Evolutionary conservation across 371 early-diverging fungal genomes (phyloP), one percentile per base, ranked within the genome.

Genomic region (Rhizopus arrhizus): DNA sequence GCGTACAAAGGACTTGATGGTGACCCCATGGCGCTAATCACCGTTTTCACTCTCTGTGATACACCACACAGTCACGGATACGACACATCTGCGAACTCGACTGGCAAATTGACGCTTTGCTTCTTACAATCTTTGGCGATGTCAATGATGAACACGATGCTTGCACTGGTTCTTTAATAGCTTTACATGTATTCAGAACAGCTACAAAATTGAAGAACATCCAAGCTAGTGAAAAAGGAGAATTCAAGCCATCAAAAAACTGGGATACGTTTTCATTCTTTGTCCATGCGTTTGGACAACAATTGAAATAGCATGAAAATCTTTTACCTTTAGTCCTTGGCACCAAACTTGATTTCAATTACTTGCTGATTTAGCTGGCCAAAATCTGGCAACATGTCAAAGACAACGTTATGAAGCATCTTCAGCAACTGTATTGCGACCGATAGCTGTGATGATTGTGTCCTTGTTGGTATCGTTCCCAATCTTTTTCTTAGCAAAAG

Each of bases 1-100:
- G 32, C 22, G 22, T 49, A 57, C 36, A 49, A 34, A 36, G 58
- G 48, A 57, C 48, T 57, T 36, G 36, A 48, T 48, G 32, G 36
- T 22, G 49, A 57, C 36, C 48, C 35, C 49, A 33, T 57, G 38
- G 22, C 48, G 49, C 58, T 49, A 57, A n/a, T 15, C n/a, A 22
- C 58, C 16, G 33, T 48, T 36, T 48, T 59, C 42, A 51, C 59
- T 13, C 35, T 59, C 33, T 59, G 59, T 45, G 59, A 59, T 28
- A 15, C 38, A 15, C 59, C 53, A 13, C 59, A 59, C 32, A 59
- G 53, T 41, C 59, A 41, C 40, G 42, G 59, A 41, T 46, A 59
- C 32, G 52, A 53, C 36, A 11, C 59, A 11, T 15, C 34, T 13
- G 59, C 59, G 7, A 53, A 51, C 51, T 42, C 45, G 3, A 15